These are phyloP conservation scores for Alternaria atra DNA, from an alignment of 2,329 filamentous ascomycete genomes.

Conservation along the genomic window DNA sequence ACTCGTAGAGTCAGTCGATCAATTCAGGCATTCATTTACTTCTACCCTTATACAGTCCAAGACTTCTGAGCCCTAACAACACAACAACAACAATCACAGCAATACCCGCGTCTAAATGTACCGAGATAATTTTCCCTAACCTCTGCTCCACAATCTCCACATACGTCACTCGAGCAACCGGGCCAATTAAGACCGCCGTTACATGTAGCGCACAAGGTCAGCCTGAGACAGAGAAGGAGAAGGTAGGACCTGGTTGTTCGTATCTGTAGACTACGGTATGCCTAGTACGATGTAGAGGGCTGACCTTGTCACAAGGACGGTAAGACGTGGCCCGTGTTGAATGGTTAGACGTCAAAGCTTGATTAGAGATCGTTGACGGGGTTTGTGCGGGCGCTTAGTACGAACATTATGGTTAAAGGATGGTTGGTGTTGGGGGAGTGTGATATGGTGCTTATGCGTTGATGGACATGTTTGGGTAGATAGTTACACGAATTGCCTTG, in stretches of 20 bases:
- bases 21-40: not conserved
- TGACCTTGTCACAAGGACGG: not conserved
- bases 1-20: not conserved
- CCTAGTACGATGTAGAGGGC: not conserved
- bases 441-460: not conserved
- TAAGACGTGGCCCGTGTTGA: not conserved
- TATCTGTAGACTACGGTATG: not conserved
- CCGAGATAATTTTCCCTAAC: not conserved
- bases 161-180: slow-evolving; percentile 2
- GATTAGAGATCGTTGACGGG: not conserved
- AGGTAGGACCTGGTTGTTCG: not conserved
- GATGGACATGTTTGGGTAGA: not conserved
- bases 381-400: not conserved
- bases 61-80: not conserved
- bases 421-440: not conserved
- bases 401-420: not conserved
- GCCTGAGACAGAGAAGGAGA: not conserved
- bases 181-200: not conserved
- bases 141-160: slow-evolving; percentile 2
- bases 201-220: not conserved
- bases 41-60: not conserved
- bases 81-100: not conserved
- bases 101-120: not conserved
- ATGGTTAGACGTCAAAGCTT: not conserved
- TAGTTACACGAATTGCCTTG: not conserved